A percentile compares a stretch with the other conserved stretches of the same genome.
Evolutionary conservation across 257 asterid species (phyloP).

Genomic region (Rauvolfia tetraphylla): DNA sequence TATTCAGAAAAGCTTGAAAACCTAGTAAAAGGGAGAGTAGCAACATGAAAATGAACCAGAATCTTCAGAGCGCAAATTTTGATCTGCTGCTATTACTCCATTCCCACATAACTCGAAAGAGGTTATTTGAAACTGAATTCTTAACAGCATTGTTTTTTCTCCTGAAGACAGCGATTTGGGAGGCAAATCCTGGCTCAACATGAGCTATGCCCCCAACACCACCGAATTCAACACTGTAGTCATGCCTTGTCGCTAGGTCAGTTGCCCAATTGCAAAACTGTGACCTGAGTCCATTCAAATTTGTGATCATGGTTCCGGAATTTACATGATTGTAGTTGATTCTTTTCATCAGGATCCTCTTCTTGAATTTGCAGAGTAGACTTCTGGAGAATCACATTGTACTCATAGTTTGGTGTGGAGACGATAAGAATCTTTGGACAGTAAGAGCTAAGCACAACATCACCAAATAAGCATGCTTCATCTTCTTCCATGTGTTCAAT

Average conservation of each 20-base stretch:
- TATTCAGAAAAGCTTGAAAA: not conserved
- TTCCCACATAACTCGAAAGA: slow-evolving; percentile 56
- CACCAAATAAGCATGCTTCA: slow-evolving; percentile 73
- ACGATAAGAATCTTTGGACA: slow-evolving; percentile 73
- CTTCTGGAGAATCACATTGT: slow-evolving; percentile 78
- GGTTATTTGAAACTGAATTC: slow-evolving; percentile 26
- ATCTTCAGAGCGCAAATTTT: not conserved
- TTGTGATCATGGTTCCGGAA: slow-evolving; percentile 95
- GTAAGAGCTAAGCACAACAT: slow-evolving; percentile 59
- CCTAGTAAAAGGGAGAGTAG: not conserved
- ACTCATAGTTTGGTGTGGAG: slow-evolving; percentile 94
- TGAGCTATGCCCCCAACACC: slow-evolving; percentile 80
- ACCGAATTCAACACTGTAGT: slow-evolving; percentile 62
- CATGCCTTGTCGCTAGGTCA: slow-evolving; percentile 52
- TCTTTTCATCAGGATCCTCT: slow-evolving; percentile 65
- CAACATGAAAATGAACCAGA: not conserved
- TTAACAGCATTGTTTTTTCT: slow-evolving; percentile 30
- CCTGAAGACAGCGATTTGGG: slow-evolving; percentile 84
- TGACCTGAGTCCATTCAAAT: slow-evolving; percentile 85
- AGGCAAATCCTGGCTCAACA: slow-evolving; percentile 86
- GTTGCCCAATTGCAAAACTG: slow-evolving; percentile 80
- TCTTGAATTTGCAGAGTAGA: slow-evolving; percentile 52
- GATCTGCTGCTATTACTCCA: slow-evolving; percentile 38
- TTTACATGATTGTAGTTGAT: slow-evolving; percentile 44
- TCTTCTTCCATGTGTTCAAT: slow-evolving; percentile 96